Evolutionary conservation across 2,329 filamentous ascomycete genomes (phyloP), one percentile per base, ranked within the genome.

Genomic region (Clathrospora elynae): DNA sequence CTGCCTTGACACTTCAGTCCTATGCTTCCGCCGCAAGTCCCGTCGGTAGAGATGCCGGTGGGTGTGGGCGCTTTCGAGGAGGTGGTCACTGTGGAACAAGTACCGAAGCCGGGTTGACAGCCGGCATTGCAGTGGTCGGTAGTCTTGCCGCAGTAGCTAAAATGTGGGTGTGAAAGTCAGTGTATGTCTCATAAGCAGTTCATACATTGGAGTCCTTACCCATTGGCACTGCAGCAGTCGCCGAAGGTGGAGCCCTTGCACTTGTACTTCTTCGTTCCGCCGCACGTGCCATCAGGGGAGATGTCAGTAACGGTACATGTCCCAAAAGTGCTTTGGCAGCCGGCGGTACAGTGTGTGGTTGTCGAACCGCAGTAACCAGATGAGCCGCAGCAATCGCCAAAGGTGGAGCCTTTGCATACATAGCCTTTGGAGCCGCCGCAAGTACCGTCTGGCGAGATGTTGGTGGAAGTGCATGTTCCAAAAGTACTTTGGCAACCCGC

Each of bases 21-120:
- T n/a, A 43, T 53, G 3, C 17, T 30, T 18, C 49, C 46, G 8
- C 54, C 54, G 26, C 49, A 57, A 13, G 41, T 47, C 6, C 52
- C 52, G 20, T 55, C 52, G 3, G 39, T 37, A 16, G 52, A 55
- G 22, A 52, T 25, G 11, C 36, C 35, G 11, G 24, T 24, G 11
- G 12, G 35, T 6, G 18, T 7, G 6, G 35, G 35, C n/a, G 6
- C 11, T 4, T 29, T 28, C 6, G 35, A 29, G 9, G 35, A 16
- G 12, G 22, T 33, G 19, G 28, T 26, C 4, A 26, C 19, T 6
- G 28, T 24, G 6, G 32, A 26, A 31, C 46, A 50, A 23, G 34
- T 34, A 5, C 46, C 46, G 22, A 50, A 50, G 28, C 9, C 5
- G 8, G 20, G 11, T 24, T 55, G 52, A 28, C 52, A 55, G 24